Conservation (phyloP, 2,329 filamentous ascomycete species). For the Thelonectria rubi region DNA sequence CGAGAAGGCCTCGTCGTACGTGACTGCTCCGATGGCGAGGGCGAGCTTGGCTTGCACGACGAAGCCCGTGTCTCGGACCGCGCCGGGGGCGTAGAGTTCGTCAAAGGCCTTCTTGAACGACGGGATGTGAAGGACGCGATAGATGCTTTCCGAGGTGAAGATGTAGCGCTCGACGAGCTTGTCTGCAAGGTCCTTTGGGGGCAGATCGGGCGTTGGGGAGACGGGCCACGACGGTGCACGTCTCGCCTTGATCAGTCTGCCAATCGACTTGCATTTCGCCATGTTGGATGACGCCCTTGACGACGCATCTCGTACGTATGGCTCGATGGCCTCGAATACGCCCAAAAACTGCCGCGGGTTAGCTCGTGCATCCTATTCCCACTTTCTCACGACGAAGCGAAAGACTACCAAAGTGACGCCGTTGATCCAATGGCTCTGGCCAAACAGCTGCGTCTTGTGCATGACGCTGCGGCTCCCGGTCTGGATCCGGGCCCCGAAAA, state of each 20-base stretch:
- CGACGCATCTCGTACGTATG: constrained; percentile 49
- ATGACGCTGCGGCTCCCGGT: constrained; percentile 54
- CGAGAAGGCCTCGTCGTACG: constrained; percentile 60
- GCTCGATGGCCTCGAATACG: constrained; percentile 56
- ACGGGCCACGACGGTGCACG: constrained; percentile 60
- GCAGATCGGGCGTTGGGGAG: constrained; percentile 53
- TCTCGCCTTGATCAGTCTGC: constrained; percentile 59
- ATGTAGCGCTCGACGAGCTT: constrained; percentile 60
- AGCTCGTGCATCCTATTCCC: neutral
- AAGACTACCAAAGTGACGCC: constrained; percentile 52
- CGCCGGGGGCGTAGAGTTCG: constrained; percentile 54
- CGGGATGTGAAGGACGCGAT: constrained; percentile 62
- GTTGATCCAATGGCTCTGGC: constrained; percentile 67
- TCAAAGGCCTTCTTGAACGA: constrained; percentile 60
- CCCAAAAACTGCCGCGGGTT: constrained; percentile 49
- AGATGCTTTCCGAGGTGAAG: constrained; percentile 55
- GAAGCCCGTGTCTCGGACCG: constrained; percentile 53
- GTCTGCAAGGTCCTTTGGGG: constrained; percentile 56
- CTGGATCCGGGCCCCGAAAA: constrained; percentile 42
- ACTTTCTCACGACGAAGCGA: neutral
- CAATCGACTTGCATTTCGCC: constrained; percentile 62
- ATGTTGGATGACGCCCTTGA: constrained; percentile 48
- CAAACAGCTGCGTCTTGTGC: constrained; percentile 66
- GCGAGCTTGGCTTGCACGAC: constrained; percentile 66
- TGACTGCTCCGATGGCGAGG: constrained; percentile 63